Conservation (phyloP, 2,329 filamentous ascomycete species). For the Colletotrichum orchidophilum region DNA sequence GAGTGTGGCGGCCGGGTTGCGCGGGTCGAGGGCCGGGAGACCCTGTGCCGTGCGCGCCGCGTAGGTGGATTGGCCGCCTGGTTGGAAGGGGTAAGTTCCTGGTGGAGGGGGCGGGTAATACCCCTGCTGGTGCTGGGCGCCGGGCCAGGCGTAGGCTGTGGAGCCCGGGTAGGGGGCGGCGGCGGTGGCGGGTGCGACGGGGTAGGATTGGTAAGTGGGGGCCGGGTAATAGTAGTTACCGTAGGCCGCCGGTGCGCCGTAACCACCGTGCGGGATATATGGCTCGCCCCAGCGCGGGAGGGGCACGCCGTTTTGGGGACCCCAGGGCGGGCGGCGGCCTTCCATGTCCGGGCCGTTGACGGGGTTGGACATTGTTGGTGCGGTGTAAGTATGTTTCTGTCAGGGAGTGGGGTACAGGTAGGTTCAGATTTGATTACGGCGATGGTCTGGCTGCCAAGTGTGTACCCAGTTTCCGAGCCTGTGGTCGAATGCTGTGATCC, state of each 20-base stretch:
- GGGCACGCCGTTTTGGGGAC: constrained; percentile 41
- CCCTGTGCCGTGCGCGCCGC: constrained; percentile 51
- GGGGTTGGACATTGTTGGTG: constrained; percentile 43
- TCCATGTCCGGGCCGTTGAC: constrained; percentile 49
- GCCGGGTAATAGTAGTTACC: constrained; percentile 40
- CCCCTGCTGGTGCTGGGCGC: not conserved
- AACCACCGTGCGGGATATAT: constrained; percentile 48
- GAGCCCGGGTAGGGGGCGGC: constrained; percentile 16
- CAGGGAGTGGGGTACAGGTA: not conserved
- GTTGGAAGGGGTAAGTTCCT: constrained; percentile 42
- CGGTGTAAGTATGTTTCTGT: not conserved
- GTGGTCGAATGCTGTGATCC: constrained; percentile 37
- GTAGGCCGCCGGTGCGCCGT: constrained; percentile 3
- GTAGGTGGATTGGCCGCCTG: constrained; percentile 48
- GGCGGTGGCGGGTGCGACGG: not conserved
- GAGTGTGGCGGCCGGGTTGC: constrained; percentile 64
- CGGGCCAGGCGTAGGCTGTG: constrained; percentile 26
- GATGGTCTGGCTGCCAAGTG: constrained; percentile 44
- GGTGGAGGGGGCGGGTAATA: no score
- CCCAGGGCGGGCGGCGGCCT: constrained; percentile 43
- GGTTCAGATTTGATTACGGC: not conserved
- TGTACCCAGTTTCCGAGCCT: constrained; percentile 39
- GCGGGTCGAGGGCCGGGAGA: constrained; percentile 52
- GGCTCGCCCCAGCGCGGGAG: constrained; percentile 47
- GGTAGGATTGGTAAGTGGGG: constrained; percentile 42